Percentiles rank a stretch among this genome's conserved stretches.
Conservation (phyloP, 1,284 basidiomycete genomes). For the Dichomitus squalens region DNA sequence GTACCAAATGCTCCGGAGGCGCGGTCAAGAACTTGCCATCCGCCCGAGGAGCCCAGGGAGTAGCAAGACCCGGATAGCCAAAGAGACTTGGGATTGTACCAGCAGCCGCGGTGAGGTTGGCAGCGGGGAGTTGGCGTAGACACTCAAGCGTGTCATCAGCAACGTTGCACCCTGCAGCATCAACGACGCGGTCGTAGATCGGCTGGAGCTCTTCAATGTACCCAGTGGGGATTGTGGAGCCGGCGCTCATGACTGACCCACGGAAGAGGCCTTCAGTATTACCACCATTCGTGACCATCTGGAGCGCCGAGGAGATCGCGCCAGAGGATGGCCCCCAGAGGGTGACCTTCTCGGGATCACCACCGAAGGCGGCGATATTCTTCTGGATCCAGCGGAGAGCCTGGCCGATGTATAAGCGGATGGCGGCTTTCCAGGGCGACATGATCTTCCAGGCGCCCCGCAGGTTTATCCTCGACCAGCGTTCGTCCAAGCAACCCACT, state of each 20-base stretch:
- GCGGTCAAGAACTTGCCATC: conserved; percentile 38
- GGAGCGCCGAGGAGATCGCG: conserved; percentile 35
- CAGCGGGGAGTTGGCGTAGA: conserved; percentile 45
- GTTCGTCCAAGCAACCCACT: conserved; percentile 41
- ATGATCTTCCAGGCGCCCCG: conserved; percentile 50
- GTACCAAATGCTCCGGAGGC: conserved; percentile 26
- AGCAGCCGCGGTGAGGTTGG: conserved; percentile 25
- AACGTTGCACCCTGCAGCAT: conserved; percentile 32
- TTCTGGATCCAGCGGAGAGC: conserved; percentile 46
- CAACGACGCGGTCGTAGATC: conserved; percentile 38
- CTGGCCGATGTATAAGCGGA: conserved; percentile 29
- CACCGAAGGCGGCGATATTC: conserved; percentile 50
- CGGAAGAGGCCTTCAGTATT: conserved; percentile 38
- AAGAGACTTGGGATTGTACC: not conserved
- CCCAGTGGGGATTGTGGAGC: conserved; percentile 33
- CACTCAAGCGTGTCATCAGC: conserved; percentile 42
- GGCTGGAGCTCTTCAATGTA: conserved; percentile 34
- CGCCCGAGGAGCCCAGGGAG: conserved; percentile 36
- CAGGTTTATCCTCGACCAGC: conserved; percentile 28
- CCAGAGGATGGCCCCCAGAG: conserved; percentile 51
- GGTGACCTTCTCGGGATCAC: conserved; percentile 58
- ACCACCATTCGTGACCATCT: conserved; percentile 37
- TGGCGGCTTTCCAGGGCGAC: conserved; percentile 34
- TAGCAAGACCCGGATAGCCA: conserved; percentile 13
- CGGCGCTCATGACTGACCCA: conserved; percentile 40